Conservation (phyloP, 2,329 filamentous ascomycete genomes). For the Xylariaceae sp. region DNA sequence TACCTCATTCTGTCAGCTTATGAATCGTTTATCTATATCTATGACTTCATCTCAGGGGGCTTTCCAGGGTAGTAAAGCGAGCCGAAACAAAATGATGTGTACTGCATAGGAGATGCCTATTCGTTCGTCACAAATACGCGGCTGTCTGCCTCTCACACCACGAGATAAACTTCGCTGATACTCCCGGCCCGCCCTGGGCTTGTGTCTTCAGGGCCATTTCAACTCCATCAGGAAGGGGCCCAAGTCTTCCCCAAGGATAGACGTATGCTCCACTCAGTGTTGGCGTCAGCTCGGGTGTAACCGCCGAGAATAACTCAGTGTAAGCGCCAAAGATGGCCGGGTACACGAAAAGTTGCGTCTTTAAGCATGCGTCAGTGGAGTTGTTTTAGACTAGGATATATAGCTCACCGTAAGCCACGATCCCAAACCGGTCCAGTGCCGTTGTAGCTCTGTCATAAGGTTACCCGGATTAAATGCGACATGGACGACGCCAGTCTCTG, state of each 20-base stretch:
- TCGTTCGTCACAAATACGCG: too few relatives aligned
- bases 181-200: slow-evolving; percentile 9
- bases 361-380: neutral
- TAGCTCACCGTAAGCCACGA: slow-evolving; percentile 4
- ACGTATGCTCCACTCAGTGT: slow-evolving; percentile 19
- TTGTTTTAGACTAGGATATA: neutral
- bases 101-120: too few relatives aligned
- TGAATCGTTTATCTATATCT: too few relatives aligned
- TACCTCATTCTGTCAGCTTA: too few relatives aligned
- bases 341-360: slow-evolving; percentile 1
- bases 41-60: too few relatives aligned
- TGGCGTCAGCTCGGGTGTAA: slow-evolving; percentile 18
- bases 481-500: slow-evolving; percentile 20
- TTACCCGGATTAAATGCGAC: slow-evolving; percentile 25
- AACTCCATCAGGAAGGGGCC: slow-evolving; percentile 12
- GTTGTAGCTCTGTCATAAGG: slow-evolving; percentile 18
- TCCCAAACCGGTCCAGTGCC: slow-evolving; percentile 9
- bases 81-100: too few relatives aligned
- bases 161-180: slow-evolving; percentile 13
- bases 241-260: slow-evolving; percentile 21
- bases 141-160: slow-evolving; percentile 17
- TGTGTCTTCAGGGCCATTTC: slow-evolving; percentile 11
- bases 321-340: slow-evolving; percentile 15
- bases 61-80: too few relatives aligned
- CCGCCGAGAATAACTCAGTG: slow-evolving; percentile 16